Base-by-base conservation (phyloP, 2,329 filamentous ascomycete genomes). In the Xylaria digitata region DNA sequence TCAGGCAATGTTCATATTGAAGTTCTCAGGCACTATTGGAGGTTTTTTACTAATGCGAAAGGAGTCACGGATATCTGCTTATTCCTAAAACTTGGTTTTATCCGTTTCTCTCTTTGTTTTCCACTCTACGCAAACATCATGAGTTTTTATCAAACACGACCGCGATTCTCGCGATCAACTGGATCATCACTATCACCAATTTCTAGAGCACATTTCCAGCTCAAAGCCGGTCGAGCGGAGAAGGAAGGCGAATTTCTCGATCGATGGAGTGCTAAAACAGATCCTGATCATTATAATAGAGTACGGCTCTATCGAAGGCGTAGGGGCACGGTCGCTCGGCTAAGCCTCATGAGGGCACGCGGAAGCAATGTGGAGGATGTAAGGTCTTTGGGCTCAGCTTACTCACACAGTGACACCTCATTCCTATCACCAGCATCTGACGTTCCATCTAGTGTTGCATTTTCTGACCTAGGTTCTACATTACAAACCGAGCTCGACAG, bases 251-350 rank as follows among this genome's bases (percentile, higher is more conserved):
- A 46, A 42, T 37, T 32, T 40, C 5, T 74, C 6, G 50, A 63
- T 32, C 67, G 43, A 19, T 66, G 23, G 63, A 67, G 15, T 50
- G 68, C 52, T 7, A 19, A 2, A 8, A 1, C 6, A 1, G 67
- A 66, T 21, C 43, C 1, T 0, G n/a, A 53, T 15, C 72, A 73
- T 55, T 13, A 30, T 6, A 46, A 9, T 1, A 59, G 71, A 45
- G 70, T 72, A 15, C 19, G 53, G 9, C 46, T 69, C 0, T 58
- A 69, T 11, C 66, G 26, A 13, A 54, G 45, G 58, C 72, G 71
- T 21, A 67, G 58, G 17, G 55, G 52, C 1, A 62, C 64, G 0
- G 32, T 70, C 2, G 26, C 7, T 8, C 55, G 43, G 3, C 43
- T 43, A 17, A 9, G 30, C 19, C 9, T 23, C 15, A 3, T 13